Evolutionary conservation across 1,284 basidiomycete species (phyloP), one percentile per base, ranked within the genome.

Genomic region (Ganoderma sinense): DNA sequence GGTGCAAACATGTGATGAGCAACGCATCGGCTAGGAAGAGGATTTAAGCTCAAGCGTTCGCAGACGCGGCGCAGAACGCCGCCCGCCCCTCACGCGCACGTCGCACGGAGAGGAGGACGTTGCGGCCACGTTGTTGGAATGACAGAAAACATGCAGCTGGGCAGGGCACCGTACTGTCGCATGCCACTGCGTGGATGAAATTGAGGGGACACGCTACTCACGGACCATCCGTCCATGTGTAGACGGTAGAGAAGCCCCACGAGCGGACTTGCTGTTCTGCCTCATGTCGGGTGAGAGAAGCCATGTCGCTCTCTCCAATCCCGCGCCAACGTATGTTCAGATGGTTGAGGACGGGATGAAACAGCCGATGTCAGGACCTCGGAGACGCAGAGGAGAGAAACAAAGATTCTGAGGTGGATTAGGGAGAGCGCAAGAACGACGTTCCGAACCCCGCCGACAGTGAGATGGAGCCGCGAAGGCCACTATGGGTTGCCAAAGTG

Each of bases 221-320:
- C 80, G 78, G 78, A 31, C 69, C 67, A 71, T 81, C 80, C 26
- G 78, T 78, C 79, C 79, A 79, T 26, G 79, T 80, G 71, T 76
- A 81, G 23, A 79, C 80, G 43, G 74, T 76, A 20, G 74, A 65
- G 69, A 80, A 80, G 7, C 80, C 80, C 79, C 78, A 80, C 4
- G 75, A 75, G 29, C 74, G 75, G 20, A 80, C 79, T 70, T 78
- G 73, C 20, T 70, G 65, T 66, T 77, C 75, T 26, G 77, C 76
- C 39, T 75, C 75, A 20, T 69, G 66, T 43, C 66, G 69, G 11
- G 73, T 67, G 39, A 73, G 40, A n/a, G 56, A 59, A 23, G 33
- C 18, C 56, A 59, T 59, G 7, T 13, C 56, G 33, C 56, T 39
- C 36, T 39, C 33, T 20, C 33, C n/a, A 59, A 18, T 39, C 26